Conservation (phyloP, 441 rosid genomes). For the Populus hybrid region DNA sequence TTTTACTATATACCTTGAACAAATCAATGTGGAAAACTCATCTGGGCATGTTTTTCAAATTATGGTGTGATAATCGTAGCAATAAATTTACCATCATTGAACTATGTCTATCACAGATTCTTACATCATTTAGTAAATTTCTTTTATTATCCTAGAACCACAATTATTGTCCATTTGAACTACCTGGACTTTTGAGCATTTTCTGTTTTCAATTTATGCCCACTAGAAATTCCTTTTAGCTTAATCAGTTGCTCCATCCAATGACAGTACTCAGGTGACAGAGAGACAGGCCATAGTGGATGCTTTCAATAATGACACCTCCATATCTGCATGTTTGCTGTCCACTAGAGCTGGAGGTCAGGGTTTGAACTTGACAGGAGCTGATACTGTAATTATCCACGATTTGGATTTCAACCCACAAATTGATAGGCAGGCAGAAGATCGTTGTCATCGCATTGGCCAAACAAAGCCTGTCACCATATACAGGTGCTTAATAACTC, state of each 20-base stretch:
- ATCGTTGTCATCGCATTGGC: slow-evolving; percentile 95
- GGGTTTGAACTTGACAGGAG: slow-evolving; percentile 92
- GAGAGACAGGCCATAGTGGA: slow-evolving; percentile 92
- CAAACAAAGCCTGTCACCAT: slow-evolving; percentile 88
- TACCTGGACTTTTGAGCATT: background rate
- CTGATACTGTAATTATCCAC: slow-evolving; percentile 85
- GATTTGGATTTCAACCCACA: slow-evolving; percentile 99
- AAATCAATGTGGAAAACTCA: background rate
- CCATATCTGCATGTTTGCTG: slow-evolving; percentile 81
- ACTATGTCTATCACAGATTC: background rate
- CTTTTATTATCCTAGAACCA: background rate
- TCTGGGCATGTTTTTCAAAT: background rate
- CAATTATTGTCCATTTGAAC: background rate
- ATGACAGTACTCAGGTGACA: slow-evolving; percentile 79
- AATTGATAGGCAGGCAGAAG: slow-evolving; percentile 95
- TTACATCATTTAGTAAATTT: background rate
- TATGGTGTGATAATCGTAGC: background rate
- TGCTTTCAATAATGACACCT: slow-evolving; percentile 68
- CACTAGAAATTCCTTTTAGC: background rate
- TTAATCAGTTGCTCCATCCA: slow-evolving; percentile 10
- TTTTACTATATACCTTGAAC: background rate
- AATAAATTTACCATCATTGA: background rate
- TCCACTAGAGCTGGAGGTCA: slow-evolving; percentile 97
- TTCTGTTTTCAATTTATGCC: background rate
- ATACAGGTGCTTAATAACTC: slow-evolving; percentile 50